Conservation (phyloP, 164 flowering plant genomes). For the Umbellularia californica region DNA sequence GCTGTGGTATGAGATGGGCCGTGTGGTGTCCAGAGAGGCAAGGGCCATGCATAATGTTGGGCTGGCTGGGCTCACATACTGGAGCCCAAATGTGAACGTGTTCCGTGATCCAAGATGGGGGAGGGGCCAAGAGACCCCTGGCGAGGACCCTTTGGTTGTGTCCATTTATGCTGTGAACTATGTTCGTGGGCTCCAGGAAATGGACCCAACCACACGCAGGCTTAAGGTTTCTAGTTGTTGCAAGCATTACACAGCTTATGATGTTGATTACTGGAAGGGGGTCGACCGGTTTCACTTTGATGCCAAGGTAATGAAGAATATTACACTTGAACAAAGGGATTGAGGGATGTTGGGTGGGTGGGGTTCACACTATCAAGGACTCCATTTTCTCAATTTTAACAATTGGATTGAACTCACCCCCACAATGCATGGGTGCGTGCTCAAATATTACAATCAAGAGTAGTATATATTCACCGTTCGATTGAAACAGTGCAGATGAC, state of each 20-base stretch:
- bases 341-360: not conserved
- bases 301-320: conserved; percentile 38
- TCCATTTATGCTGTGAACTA: conserved; percentile 43
- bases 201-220: conserved; percentile 12
- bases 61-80: conserved; percentile 51
- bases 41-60: conserved; percentile 65
- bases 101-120: conserved; percentile 74
- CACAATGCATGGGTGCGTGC: too few relatives aligned
- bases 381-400: not conserved
- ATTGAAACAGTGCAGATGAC: too few relatives aligned
- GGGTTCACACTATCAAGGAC: not conserved
- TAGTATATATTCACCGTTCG: too few relatives aligned
- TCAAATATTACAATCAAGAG: too few relatives aligned
- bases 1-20: conserved; percentile 52
- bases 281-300: conserved; percentile 55
- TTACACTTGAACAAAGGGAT: too few relatives aligned
- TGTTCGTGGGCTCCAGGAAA: conserved; percentile 58
- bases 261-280: conserved; percentile 59
- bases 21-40: conserved; percentile 59
- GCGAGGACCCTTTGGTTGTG: conserved; percentile 63
- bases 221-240: conserved; percentile 69
- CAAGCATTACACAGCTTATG: conserved; percentile 74
- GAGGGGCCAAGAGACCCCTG: conserved; percentile 61
- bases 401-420: not conserved
- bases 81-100: conserved; percentile 62